Evolutionary conservation across 441 rosid species (phyloP).

Genomic region (Biscutella laevigata): DNA sequence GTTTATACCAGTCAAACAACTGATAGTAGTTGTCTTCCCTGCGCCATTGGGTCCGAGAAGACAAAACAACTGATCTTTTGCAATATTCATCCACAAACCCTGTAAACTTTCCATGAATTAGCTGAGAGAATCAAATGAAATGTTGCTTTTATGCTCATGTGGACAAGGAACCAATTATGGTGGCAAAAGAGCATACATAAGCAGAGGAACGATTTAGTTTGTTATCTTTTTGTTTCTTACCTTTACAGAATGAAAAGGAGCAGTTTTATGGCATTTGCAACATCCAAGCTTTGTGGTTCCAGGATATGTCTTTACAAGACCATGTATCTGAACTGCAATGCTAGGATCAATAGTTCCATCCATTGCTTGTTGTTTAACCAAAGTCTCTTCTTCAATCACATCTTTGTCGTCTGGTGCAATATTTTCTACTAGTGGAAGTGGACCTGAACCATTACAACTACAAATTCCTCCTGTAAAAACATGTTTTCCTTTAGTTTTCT

Average conservation of each 20-base stretch:
- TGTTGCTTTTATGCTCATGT: too few species aligned
- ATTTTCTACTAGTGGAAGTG: conserved; percentile 50
- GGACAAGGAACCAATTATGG: too few species aligned
- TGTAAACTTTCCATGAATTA: conserved; percentile 25
- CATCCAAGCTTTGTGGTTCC: conserved; percentile 60
- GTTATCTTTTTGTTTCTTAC: conserved; percentile 25
- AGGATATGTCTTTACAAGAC: conserved; percentile 75
- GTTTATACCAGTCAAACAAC: conserved; percentile 82
- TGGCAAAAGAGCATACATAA: too few species aligned
- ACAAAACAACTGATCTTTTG: conserved; percentile 82
- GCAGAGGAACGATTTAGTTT: too few species aligned
- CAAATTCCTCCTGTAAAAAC: conserved; percentile 66
- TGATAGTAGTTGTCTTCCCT: conserved; percentile 87
- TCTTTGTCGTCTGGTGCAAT: conserved; percentile 66
- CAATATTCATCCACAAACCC: conserved; percentile 82
- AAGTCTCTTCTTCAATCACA: conserved; percentile 76
- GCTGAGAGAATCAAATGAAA: too few species aligned
- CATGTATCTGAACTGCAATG: conserved; percentile 81
- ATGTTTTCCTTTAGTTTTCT: too few species aligned
- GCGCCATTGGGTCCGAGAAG: conserved; percentile 98
- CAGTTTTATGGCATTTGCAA: conserved; percentile 65
- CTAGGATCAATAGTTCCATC: conserved; percentile 41
- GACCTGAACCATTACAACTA: conserved; percentile 61
- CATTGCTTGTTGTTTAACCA: conserved; percentile 45
- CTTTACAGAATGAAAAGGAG: conserved; percentile 78